Percentiles rank a stretch among this genome's conserved stretches.
These are phyloP conservation scores for Cladophialophora carrionii DNA, from an alignment of 2,329 filamentous ascomycete genomes.

Conservation along the genomic window DNA sequence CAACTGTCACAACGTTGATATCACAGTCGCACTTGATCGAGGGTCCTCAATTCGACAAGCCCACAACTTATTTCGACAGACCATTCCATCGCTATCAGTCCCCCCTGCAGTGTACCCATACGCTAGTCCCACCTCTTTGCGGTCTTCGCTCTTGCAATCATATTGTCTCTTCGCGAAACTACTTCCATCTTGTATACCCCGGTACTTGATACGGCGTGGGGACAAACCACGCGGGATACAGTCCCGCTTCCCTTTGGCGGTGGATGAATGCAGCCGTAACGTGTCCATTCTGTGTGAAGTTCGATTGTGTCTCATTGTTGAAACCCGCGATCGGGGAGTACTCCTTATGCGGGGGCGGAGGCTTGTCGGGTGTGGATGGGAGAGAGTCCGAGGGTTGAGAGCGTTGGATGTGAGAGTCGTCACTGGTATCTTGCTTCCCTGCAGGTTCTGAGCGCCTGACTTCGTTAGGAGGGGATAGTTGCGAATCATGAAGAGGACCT, in stretches of 20 bases:
- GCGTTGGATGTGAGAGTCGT: slow-evolving; percentile 6
- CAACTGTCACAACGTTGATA: no score
- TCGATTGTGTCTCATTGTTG: slow-evolving; percentile 39
- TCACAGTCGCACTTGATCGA: neutral
- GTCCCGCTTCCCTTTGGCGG: slow-evolving; percentile 33
- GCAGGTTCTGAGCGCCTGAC: neutral
- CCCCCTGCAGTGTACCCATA: neutral
- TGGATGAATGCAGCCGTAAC: slow-evolving; percentile 39
- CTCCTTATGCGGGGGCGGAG: slow-evolving; percentile 25
- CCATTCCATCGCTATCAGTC: neutral
- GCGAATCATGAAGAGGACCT: neutral
- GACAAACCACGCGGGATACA: slow-evolving; percentile 37
- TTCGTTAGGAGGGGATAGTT: neutral
- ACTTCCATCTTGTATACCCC: slow-evolving; percentile 36
- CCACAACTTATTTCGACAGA: neutral
- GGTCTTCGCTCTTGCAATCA: neutral
- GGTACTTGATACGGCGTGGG: slow-evolving; percentile 45
- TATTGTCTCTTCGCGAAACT: neutral
- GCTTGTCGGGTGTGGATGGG: slow-evolving; percentile 26
- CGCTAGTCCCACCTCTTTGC: neutral
- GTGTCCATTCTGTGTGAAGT: slow-evolving; percentile 39
- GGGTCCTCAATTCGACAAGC: neutral
- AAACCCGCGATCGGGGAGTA: slow-evolving; percentile 36
- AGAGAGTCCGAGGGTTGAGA: slow-evolving; percentile 24
- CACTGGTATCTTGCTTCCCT: neutral